phyloP scores from a whole-genome alignment of 2,329 filamentous ascomycete species.

The Colletotrichum sp. region DNA sequence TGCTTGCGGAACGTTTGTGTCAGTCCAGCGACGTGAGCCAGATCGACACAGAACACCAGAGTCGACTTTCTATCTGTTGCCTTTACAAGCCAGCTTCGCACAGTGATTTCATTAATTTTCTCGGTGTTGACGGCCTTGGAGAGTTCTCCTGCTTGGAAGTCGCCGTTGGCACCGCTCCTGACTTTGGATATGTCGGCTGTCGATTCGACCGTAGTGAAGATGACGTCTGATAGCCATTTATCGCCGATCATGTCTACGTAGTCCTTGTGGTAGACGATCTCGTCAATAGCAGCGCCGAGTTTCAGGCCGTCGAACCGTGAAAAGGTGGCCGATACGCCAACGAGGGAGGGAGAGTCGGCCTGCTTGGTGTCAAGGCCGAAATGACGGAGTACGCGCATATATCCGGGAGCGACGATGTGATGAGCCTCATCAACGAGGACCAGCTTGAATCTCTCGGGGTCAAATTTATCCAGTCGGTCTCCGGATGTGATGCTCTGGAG shows the following conservation, averaged over 20 bases:
- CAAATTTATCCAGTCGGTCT: conserved; percentile 80
- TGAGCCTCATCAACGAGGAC: conserved; percentile 96
- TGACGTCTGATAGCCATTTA: conserved; percentile 89
- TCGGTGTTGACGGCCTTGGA: conserved; percentile 83
- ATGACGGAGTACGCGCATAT: conserved; percentile 76
- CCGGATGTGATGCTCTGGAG: conserved; percentile 82
- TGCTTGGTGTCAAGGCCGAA: conserved; percentile 66
- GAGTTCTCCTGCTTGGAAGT: conserved; percentile 80
- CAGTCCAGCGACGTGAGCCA: conserved; percentile 78
- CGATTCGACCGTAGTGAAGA: conserved; percentile 91
- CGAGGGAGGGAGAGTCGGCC: conserved; percentile 62
- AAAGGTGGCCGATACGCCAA: conserved; percentile 87
- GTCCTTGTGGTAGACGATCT: conserved; percentile 92
- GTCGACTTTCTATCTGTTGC: conserved; percentile 79
- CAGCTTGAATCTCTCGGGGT: conserved; percentile 81
- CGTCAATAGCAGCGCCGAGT: conserved; percentile 85
- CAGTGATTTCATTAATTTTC: conserved; percentile 80
- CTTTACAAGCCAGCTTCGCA: conserved; percentile 84
- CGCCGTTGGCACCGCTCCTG: conserved; percentile 67
- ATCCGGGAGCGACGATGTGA: conserved; percentile 87
- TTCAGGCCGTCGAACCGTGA: conserved; percentile 82
- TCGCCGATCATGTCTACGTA: conserved; percentile 75
- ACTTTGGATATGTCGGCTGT: conserved; percentile 80
- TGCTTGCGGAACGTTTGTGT: conserved; percentile 76
- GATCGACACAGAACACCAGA: conserved; percentile 91